Conservation (phyloP, 2,329 filamentous ascomycete species). For the Zymoseptoria pseudotritici region DNA sequence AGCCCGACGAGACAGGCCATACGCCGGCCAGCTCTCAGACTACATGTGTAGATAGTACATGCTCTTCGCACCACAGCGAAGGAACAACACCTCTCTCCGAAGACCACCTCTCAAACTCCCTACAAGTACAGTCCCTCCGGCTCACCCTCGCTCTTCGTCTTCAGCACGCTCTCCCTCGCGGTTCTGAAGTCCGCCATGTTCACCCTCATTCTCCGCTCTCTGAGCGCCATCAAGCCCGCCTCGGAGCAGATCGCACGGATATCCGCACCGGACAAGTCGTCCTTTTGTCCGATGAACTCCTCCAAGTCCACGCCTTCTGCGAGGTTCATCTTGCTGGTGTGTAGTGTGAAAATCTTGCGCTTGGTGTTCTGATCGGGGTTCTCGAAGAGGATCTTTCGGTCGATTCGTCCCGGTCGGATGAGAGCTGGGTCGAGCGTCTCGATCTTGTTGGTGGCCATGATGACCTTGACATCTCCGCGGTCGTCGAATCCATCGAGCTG, state of each 20-base stretch:
- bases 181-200: constrained; percentile 97
- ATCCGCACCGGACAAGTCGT: constrained; percentile 92
- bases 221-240: constrained; percentile 84
- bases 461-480: constrained; percentile 96
- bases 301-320: constrained; percentile 96
- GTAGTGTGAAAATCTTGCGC: constrained; percentile 96
- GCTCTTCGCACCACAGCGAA: not conserved
- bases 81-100: not conserved
- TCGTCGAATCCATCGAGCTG: constrained; percentile 98
- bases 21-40: not conserved
- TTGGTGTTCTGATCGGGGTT: constrained; percentile 79
- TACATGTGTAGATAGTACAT: not conserved
- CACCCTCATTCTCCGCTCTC: constrained; percentile 93
- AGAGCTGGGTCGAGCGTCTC: constrained; percentile 92
- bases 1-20: not conserved
- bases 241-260: constrained; percentile 99
- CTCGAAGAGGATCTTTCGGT: constrained; percentile 86
- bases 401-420: constrained; percentile 94
- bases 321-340: constrained; percentile 97
- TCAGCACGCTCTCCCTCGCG: constrained; percentile 86
- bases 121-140: constrained; percentile 99
- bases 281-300: constrained; percentile 97
- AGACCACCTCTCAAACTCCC: not conserved
- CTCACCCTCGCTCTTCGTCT: constrained; percentile 98
- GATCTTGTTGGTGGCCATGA: constrained; percentile 99